These are phyloP conservation scores for Beta lomatogona DNA, from an alignment of 179 eudicot genomes.

Conservation along the genomic window DNA sequence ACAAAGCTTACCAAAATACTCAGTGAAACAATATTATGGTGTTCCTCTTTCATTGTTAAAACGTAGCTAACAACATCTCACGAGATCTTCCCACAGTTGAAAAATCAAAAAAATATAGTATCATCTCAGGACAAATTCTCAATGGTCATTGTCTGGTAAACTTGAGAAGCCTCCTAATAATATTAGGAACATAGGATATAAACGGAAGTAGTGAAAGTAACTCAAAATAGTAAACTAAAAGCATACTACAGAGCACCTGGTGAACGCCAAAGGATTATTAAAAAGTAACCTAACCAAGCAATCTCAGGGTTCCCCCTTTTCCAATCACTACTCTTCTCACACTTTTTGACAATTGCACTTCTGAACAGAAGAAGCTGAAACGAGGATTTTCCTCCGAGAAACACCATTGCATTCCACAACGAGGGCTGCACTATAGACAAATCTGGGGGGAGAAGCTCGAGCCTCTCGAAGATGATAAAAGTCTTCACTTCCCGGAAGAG, in stretches of 20 bases:
- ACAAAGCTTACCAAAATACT: constrained; percentile 50
- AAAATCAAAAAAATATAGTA: constrained; percentile 82
- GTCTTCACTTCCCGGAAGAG: constrained; percentile 85
- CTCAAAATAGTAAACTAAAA: not conserved
- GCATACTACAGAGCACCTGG: too few relatives aligned
- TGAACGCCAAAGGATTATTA: constrained; percentile 11
- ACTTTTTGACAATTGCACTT: constrained; percentile 78
- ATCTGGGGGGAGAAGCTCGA: constrained; percentile 70
- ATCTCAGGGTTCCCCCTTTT: too few relatives aligned
- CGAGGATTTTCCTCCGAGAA: constrained; percentile 87
- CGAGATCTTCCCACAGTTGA: constrained; percentile 70
- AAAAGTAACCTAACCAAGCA: too few relatives aligned
- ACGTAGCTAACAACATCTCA: constrained; percentile 92
- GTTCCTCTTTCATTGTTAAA: too few relatives aligned
- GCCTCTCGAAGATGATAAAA: constrained; percentile 77
- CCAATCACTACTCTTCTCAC: too few relatives aligned
- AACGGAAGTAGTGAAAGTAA: not conserved
- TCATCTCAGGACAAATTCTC: constrained; percentile 61
- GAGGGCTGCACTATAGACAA: constrained; percentile 68
- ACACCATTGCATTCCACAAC: too few relatives aligned
- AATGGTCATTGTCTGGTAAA: constrained; percentile 77
- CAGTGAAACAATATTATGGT: too few relatives aligned
- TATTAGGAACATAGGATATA: constrained; percentile 20
- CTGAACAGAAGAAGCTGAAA: constrained; percentile 85
- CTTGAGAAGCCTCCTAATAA: constrained; percentile 87